Evolutionary conservation across 2,329 filamentous ascomycete species (phyloP).

Genomic region (Nemania bipapillata): DNA sequence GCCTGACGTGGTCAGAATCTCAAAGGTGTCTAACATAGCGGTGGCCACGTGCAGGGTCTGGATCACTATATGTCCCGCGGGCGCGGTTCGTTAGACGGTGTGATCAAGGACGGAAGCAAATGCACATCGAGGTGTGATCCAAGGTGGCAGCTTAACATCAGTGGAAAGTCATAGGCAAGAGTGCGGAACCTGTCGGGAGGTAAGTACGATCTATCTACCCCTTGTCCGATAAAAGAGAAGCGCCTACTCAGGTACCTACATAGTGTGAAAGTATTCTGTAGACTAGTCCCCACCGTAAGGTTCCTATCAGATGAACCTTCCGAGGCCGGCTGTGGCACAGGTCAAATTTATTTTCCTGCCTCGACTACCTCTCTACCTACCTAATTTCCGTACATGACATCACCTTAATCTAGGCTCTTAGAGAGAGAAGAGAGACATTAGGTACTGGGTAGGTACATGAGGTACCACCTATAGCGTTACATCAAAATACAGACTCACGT

Average conservation of each 20-base stretch:
- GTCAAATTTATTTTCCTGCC: too few relatives aligned
- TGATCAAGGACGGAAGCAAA: conserved; percentile 25
- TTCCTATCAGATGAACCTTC: conserved; percentile 12
- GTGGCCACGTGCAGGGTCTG: conserved; percentile 25
- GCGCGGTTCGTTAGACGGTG: conserved; percentile 11
- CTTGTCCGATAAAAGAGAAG: not conserved
- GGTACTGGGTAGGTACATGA: too few relatives aligned
- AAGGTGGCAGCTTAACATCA: conserved; percentile 27
- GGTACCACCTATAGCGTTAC: too few relatives aligned
- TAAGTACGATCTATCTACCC: not conserved
- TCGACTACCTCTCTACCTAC: too few relatives aligned
- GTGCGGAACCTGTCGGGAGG: not conserved
- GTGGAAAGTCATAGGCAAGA: not conserved
- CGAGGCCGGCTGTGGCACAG: not conserved
- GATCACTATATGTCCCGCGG: not conserved
- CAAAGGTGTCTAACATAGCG: conserved; percentile 97
- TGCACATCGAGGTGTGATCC: conserved; percentile 40
- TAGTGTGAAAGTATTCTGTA: too few relatives aligned
- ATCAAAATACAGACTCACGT: too few relatives aligned
- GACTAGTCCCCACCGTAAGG: not conserved
- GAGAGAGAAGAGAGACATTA: too few relatives aligned
- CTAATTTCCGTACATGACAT: not conserved
- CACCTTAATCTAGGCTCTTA: too few relatives aligned
- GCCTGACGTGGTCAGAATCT: conserved; percentile 93
- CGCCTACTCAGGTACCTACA: not conserved